These are phyloP conservation scores for Sugiyamaella paludigena DNA, from an alignment of 1,139 yeast species.

Conservation along the genomic window DNA sequence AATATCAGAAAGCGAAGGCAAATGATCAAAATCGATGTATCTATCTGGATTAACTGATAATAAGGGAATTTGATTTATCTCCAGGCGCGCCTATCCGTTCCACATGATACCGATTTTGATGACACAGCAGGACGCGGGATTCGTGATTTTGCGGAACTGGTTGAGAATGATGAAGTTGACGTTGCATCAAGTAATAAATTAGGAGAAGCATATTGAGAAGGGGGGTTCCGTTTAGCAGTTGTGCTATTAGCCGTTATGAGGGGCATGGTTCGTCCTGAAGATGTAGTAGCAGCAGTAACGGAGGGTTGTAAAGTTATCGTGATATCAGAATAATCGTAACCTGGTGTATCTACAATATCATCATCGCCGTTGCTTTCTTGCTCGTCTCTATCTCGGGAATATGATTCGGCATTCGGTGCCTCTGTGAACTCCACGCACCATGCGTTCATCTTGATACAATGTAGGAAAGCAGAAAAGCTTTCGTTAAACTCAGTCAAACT, in stretches of 20 bases:
- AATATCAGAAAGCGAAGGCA: no score
- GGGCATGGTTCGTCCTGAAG: no score
- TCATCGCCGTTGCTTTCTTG: neutral
- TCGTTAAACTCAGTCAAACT: constrained; percentile 56
- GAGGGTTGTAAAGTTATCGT: neutral
- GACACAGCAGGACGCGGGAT: neutral
- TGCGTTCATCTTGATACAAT: constrained; percentile 64
- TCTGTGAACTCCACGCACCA: constrained; percentile 65
- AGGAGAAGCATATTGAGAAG: neutral
- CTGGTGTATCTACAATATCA: no score
- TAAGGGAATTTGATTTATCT: no score
- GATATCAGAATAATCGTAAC: no score
- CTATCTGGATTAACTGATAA: no score
- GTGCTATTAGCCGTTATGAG: no score
- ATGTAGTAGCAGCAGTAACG: neutral
- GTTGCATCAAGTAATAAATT: neutral
- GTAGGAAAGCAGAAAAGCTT: constrained; percentile 59
- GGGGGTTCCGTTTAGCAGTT: no score
- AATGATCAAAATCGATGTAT: no score
- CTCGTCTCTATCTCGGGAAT: constrained; percentile 23
- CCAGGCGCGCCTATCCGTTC: no score
- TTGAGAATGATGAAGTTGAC: neutral
- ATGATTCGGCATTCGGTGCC: constrained; percentile 40
- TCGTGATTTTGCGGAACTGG: neutral
- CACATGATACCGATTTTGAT: no score